These are phyloP conservation scores for Stachybotrys elegans DNA, from an alignment of 2,329 filamentous ascomycete species.

Conservation along the genomic window DNA sequence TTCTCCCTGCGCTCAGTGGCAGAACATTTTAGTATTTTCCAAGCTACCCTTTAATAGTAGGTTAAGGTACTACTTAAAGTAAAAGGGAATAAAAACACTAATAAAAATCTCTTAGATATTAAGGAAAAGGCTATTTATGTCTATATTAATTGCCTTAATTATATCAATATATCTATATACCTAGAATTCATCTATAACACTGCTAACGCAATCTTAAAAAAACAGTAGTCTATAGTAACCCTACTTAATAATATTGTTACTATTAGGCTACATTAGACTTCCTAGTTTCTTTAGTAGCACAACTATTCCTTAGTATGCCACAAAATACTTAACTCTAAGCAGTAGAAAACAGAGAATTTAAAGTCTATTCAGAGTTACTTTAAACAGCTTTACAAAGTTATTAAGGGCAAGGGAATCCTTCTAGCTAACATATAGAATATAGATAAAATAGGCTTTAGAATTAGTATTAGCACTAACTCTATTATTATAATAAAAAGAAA, in stretches of 20 bases:
- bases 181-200: neutral
- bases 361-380: neutral
- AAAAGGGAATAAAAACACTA: neutral
- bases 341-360: neutral
- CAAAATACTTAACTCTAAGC: neutral
- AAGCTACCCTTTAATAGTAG: neutral
- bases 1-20: neutral
- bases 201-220: neutral
- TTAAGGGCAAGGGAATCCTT: neutral
- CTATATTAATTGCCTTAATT: neutral
- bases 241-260: neutral
- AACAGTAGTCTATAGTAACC: neutral
- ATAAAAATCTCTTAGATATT: neutral
- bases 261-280: neutral
- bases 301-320: neutral
- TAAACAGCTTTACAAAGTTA: neutral
- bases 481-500: conserved; percentile 6
- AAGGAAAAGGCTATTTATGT: neutral
- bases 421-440: neutral
- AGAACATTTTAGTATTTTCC: neutral
- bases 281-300: neutral
- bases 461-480: conserved; percentile 7
- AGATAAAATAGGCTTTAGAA: conserved; percentile 14
- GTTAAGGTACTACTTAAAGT: neutral
- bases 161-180: neutral